Evolutionary conservation across 306 rosid genomes (phyloP).

Genomic region (Mimosa bimucronata): DNA sequence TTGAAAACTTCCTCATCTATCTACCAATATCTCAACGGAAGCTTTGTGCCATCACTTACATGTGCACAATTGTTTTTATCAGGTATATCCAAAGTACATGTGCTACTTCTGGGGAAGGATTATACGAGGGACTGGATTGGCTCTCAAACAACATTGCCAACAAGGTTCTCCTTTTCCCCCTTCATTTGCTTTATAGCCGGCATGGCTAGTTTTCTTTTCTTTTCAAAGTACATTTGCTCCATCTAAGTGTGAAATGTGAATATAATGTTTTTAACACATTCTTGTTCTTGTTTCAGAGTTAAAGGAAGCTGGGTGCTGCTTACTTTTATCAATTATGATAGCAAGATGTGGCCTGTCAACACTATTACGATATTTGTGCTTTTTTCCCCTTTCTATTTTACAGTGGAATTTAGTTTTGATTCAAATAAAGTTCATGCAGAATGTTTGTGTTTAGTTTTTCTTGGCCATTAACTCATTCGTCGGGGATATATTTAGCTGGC

Average conservation of each 20-base stretch:
- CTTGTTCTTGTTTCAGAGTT: slow-evolving; percentile 33
- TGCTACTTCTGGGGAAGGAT: slow-evolving; percentile 81
- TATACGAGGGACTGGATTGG: slow-evolving; percentile 79
- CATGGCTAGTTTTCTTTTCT: background rate
- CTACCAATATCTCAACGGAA: background rate
- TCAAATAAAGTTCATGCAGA: slow-evolving; percentile 8
- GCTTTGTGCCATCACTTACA: slow-evolving; percentile 2
- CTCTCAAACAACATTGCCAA: slow-evolving; percentile 69
- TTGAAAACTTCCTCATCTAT: background rate
- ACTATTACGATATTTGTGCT: slow-evolving; percentile 17
- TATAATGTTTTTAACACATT: background rate
- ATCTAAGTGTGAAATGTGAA: background rate
- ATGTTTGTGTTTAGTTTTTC: background rate
- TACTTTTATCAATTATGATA: slow-evolving; percentile 8
- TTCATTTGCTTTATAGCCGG: background rate
- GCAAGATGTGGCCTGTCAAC: slow-evolving; percentile 24
- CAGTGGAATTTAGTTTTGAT: slow-evolving; percentile 23
- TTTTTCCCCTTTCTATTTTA: slow-evolving; percentile 13
- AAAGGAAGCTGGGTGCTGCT: slow-evolving; percentile 25
- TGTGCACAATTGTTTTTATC: slow-evolving; percentile 23
- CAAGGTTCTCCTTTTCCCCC: slow-evolving; percentile 42
- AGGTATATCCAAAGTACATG: slow-evolving; percentile 80
- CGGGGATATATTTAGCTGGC: background rate
- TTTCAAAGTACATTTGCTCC: background rate
- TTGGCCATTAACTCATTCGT: background rate